Evolutionary conservation across 2,329 filamentous ascomycete genomes (phyloP).

Genomic region (Phaeosphaeriaceae sp.): DNA sequence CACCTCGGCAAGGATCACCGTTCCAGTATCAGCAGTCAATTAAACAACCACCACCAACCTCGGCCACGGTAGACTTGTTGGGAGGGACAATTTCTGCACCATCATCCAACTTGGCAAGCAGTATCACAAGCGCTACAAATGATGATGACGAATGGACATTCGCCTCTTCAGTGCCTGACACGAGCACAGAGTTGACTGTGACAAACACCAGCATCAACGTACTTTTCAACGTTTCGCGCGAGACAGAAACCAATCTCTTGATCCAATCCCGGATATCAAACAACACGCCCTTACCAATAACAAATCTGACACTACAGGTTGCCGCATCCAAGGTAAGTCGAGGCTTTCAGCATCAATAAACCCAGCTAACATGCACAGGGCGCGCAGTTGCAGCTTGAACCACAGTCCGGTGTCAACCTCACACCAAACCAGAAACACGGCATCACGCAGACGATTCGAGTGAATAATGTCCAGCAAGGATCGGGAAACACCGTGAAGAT

Average conservation of each 20-base stretch:
- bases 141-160: constrained; percentile 98
- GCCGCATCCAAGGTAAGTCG: constrained; percentile 83
- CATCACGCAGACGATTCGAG: constrained; percentile 79
- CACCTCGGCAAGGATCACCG: constrained; percentile 58
- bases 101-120: constrained; percentile 34
- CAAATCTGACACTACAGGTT: constrained; percentile 85
- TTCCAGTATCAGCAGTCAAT: constrained; percentile 57
- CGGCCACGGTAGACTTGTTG: constrained; percentile 44
- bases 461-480: constrained; percentile 74
- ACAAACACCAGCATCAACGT: constrained; percentile 74
- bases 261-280: constrained; percentile 87
- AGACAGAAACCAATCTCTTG: constrained; percentile 64
- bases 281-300: constrained; percentile 71
- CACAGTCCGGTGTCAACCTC: constrained; percentile 81
- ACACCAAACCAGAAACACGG: constrained; percentile 74
- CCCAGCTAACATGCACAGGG: constrained; percentile 59
- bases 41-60: constrained; percentile 41
- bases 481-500: constrained; percentile 85
- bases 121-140: constrained; percentile 61
- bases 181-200: constrained; percentile 70
- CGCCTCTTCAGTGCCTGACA: constrained; percentile 79
- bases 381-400: constrained; percentile 80
- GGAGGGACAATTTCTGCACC: constrained; percentile 39
- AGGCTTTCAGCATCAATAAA: background rate
- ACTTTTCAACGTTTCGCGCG: constrained; percentile 72